Percentiles rank a stretch among this genome's conserved stretches.
Evolutionary conservation across 2,329 filamentous ascomycete species (phyloP).

Genomic region (Pleurostoma richardsiae): DNA sequence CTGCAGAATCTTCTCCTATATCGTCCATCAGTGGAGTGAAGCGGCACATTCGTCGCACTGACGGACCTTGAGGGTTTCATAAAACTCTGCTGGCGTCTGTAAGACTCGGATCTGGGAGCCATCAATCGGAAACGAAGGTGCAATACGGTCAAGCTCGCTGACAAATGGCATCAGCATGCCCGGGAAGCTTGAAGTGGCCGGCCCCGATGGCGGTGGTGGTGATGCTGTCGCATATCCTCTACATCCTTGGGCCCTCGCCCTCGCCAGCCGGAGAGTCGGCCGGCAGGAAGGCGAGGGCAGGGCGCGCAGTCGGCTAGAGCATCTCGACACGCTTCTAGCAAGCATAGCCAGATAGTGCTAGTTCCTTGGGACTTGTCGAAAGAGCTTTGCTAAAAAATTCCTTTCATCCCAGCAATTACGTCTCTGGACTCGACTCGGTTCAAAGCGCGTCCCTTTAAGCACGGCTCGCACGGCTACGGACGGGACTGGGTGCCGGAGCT

Average conservation of each 20-base stretch:
- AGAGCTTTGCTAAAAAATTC: no score
- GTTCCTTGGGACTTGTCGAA: no score
- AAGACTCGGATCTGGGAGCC: slow-evolving; percentile 78
- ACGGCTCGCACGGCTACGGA: no score
- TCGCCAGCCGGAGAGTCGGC: slow-evolving; percentile 17
- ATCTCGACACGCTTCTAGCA: slow-evolving; percentile 16
- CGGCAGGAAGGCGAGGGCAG: slow-evolving; percentile 4
- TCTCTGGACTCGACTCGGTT: no score
- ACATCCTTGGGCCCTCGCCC: slow-evolving; percentile 20
- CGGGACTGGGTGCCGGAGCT: no score
- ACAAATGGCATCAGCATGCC: slow-evolving; percentile 50
- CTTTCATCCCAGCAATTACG: no score
- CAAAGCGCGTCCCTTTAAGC: no score
- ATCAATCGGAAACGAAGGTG: slow-evolving; percentile 82
- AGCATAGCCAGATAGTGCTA: slow-evolving; percentile 11
- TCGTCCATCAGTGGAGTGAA: slow-evolving; percentile 32
- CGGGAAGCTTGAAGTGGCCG: slow-evolving; percentile 20
- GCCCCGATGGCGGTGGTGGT: slow-evolving; percentile 20
- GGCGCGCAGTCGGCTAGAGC: slow-evolving; percentile 13
- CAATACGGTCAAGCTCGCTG: slow-evolving; percentile 77
- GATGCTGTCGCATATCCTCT: slow-evolving; percentile 35
- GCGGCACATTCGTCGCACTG: no score
- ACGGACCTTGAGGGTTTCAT: slow-evolving; percentile 67
- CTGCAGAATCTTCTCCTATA: slow-evolving; percentile 66
- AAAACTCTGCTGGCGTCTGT: slow-evolving; percentile 81